A percentile compares a stretch with the other conserved stretches of the same genome.
phyloP scores from a whole-genome alignment of 306 rosid species.

The Corylus americana region DNA sequence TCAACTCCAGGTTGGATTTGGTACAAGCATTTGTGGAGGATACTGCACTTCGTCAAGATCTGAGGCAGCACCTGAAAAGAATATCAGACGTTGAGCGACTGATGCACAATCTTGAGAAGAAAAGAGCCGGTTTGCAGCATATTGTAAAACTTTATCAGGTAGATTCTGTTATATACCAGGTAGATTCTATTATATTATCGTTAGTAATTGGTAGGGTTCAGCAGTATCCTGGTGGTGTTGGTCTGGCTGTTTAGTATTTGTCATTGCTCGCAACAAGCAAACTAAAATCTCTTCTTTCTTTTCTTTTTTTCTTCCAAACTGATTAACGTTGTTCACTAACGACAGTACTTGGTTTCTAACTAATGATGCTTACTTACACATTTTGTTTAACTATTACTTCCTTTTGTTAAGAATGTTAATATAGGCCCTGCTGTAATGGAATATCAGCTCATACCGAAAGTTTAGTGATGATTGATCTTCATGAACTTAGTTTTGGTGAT shows the following conservation, averaged over 20 bases:
- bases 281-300: background rate
- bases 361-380: background rate
- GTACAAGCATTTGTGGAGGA: slow-evolving; percentile 96
- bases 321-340: background rate
- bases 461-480: background rate
- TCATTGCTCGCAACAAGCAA: slow-evolving; percentile 12
- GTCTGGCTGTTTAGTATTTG: slow-evolving; percentile 21
- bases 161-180: slow-evolving; percentile 53
- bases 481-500: background rate
- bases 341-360: background rate
- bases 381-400: background rate
- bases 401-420: background rate
- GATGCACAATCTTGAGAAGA: slow-evolving; percentile 71
- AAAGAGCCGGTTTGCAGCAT: slow-evolving; percentile 86
- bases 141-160: slow-evolving; percentile 98
- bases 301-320: background rate
- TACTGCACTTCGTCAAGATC: slow-evolving; percentile 72
- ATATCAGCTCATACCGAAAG: background rate
- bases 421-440: background rate
- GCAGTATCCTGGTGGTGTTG: slow-evolving; percentile 6
- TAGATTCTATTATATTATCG: slow-evolving; percentile 21
- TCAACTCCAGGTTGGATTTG: slow-evolving; percentile 77
- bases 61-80: slow-evolving; percentile 90
- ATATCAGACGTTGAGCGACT: slow-evolving; percentile 89
- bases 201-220: slow-evolving; percentile 18